phyloP scores from a whole-genome alignment of 306 rosid genomes.

The Cercis canadensis region DNA sequence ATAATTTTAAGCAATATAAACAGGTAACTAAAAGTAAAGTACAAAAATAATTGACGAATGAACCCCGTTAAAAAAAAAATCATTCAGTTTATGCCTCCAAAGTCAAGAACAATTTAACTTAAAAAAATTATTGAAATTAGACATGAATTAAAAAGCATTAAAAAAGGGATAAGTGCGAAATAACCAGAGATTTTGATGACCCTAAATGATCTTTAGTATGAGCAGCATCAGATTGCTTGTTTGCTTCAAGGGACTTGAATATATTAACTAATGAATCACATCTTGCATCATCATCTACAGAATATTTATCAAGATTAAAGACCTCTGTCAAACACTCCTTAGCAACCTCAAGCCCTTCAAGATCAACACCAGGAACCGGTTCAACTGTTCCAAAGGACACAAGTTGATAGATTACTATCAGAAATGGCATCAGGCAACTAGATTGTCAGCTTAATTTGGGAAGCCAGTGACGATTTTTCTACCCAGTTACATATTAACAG shows the following conservation, averaged over 20 bases:
- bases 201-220: constrained; percentile 37
- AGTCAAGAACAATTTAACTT: too few relatives aligned
- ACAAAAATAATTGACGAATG: neutral
- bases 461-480: neutral
- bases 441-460: neutral
- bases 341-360: constrained; percentile 85
- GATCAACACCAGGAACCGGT: constrained; percentile 64
- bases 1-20: constrained; percentile 1
- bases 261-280: constrained; percentile 66
- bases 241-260: constrained; percentile 59
- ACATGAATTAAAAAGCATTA: constrained; percentile 22
- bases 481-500: neutral
- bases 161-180: constrained; percentile 1
- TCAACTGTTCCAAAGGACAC: constrained; percentile 63
- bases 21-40: constrained; percentile 5
- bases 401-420: constrained; percentile 17
- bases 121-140: too few relatives aligned
- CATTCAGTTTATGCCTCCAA: too few relatives aligned
- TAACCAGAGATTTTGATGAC: constrained; percentile 47
- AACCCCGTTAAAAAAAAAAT: too few relatives aligned
- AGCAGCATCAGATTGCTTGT: constrained; percentile 42
- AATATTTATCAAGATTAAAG: constrained; percentile 58
- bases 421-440: neutral
- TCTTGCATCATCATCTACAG: constrained; percentile 41
- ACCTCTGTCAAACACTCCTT: constrained; percentile 78